phyloP scores from a whole-genome alignment of 2,329 filamentous ascomycete species.

The Ophiocordyceps polyrhachis-furcata region DNA sequence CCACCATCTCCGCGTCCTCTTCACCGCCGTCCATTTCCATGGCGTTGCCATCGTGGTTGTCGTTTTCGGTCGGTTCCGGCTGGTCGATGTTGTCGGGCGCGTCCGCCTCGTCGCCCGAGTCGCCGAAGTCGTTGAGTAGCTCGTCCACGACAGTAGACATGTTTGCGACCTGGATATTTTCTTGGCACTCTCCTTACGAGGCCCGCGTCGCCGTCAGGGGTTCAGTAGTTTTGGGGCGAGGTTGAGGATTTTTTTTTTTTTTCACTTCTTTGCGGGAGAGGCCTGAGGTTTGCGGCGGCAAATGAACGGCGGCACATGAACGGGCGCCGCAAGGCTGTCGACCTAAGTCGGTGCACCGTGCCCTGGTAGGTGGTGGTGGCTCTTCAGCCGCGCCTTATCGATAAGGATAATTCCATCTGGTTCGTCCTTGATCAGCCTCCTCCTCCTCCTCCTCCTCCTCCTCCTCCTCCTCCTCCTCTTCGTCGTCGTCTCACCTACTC shows the following conservation, averaged over 20 bases:
- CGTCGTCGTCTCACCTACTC: background rate
- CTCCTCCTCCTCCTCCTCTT: background rate
- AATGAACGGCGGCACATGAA: background rate
- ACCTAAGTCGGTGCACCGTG: background rate
- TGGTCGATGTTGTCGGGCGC: conserved; percentile 29
- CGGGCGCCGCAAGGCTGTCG: background rate
- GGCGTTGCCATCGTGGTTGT: conserved; percentile 18
- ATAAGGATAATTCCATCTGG: background rate
- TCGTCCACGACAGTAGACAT: conserved; percentile 93
- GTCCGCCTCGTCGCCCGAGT: conserved; percentile 53
- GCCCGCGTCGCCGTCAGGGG: too few relatives aligned
- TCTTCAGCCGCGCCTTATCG: background rate
- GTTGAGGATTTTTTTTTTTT: background rate
- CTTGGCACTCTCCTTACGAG: background rate
- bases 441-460: background rate
- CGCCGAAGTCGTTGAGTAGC: conserved; percentile 53
- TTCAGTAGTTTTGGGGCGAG: background rate
- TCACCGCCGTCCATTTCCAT: conserved; percentile 44
- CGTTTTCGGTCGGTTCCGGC: conserved; percentile 14
- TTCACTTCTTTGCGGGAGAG: background rate
- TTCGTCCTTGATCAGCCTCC: background rate
- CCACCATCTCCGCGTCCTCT: conserved; percentile 23
- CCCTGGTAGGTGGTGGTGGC: background rate
- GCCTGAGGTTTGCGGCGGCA: background rate
- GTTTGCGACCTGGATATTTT: conserved; percentile 5